Percentiles rank a stretch among this genome's conserved stretches.
These are phyloP conservation scores for Wolfiporia cocos DNA, from an alignment of 1,284 basidiomycete genomes.

Conservation along the genomic window DNA sequence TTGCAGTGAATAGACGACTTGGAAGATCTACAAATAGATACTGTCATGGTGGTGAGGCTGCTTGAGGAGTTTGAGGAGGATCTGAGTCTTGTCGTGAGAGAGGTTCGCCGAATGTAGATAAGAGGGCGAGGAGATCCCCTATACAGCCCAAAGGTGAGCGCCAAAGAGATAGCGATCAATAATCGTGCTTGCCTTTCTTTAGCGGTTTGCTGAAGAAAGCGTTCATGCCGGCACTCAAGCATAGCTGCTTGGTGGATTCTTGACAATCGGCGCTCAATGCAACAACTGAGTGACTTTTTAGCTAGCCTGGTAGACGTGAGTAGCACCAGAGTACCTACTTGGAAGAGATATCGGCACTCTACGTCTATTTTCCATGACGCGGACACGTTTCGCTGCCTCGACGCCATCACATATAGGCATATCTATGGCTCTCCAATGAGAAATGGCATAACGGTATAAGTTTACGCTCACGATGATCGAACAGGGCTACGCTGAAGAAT, in stretches of 20 bases:
- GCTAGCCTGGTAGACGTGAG: neutral
- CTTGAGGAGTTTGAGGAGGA: slow-evolving; percentile 75
- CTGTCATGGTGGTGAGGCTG: slow-evolving; percentile 88
- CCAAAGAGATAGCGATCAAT: slow-evolving; percentile 4
- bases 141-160: slow-evolving; percentile 1
- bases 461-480: slow-evolving; percentile 57
- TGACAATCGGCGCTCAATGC: slow-evolving; percentile 70
- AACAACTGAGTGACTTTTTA: slow-evolving; percentile 40
- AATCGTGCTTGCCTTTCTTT: slow-evolving; percentile 43
- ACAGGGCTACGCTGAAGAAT: slow-evolving; percentile 60
- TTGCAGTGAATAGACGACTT: neutral
- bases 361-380: slow-evolving; percentile 50
- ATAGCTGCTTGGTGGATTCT: slow-evolving; percentile 67
- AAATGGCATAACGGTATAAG: neutral
- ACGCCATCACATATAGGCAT: slow-evolving; percentile 75
- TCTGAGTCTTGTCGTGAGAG: slow-evolving; percentile 3
- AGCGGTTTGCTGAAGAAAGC: slow-evolving; percentile 66
- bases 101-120: slow-evolving; percentile 12
- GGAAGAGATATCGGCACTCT: slow-evolving; percentile 44
- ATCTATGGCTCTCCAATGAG: slow-evolving; percentile 32
- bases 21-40: too few relatives aligned
- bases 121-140: slow-evolving; percentile 17
- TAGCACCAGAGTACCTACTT: slow-evolving; percentile 33
- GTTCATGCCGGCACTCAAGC: slow-evolving; percentile 70
- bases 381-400: slow-evolving; percentile 59